Conservation (phyloP, 179 eudicot genomes). For the Heliamphora pulchella region DNA sequence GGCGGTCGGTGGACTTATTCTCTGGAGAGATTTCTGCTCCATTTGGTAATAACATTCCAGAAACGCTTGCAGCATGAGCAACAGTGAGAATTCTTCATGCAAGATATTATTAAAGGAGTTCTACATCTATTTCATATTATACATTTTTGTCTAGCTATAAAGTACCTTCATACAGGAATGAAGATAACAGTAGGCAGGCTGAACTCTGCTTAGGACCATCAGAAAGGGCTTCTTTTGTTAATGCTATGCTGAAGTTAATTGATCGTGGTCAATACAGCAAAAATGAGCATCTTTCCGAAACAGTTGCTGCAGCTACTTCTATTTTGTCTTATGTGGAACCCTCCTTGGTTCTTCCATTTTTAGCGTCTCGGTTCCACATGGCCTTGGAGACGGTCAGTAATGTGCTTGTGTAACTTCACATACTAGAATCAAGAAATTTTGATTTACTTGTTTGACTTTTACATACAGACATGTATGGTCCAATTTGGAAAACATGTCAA, state of each 20-base stretch:
- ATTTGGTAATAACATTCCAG: constrained; percentile 70
- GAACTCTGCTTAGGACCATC: constrained; percentile 53
- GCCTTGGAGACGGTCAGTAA: constrained; percentile 92
- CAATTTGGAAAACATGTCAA: background rate
- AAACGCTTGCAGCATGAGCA: constrained; percentile 77
- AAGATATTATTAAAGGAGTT: background rate
- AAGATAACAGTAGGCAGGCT: constrained; percentile 28
- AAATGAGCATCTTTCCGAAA: constrained; percentile 76
- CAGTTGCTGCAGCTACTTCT: constrained; percentile 90
- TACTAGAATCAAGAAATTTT: constrained; percentile 8
- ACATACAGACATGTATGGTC: background rate
- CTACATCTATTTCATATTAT: constrained; percentile 11
- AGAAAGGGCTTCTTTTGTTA: constrained; percentile 73
- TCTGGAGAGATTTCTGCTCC: constrained; percentile 71
- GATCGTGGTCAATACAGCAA: constrained; percentile 98
- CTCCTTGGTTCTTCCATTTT: constrained; percentile 81
- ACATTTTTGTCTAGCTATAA: background rate
- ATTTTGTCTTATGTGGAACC: constrained; percentile 90
- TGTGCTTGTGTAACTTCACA: background rate
- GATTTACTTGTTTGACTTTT: background rate
- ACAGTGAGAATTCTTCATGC: constrained; percentile 37
- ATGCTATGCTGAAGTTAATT: constrained; percentile 63
- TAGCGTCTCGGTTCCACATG: constrained; percentile 84
- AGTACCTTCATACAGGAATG: constrained; percentile 39
- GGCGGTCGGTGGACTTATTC: constrained; percentile 99